phyloP scores from a whole-genome alignment of 1,139 yeast species.

The Eremothecium coryli region DNA sequence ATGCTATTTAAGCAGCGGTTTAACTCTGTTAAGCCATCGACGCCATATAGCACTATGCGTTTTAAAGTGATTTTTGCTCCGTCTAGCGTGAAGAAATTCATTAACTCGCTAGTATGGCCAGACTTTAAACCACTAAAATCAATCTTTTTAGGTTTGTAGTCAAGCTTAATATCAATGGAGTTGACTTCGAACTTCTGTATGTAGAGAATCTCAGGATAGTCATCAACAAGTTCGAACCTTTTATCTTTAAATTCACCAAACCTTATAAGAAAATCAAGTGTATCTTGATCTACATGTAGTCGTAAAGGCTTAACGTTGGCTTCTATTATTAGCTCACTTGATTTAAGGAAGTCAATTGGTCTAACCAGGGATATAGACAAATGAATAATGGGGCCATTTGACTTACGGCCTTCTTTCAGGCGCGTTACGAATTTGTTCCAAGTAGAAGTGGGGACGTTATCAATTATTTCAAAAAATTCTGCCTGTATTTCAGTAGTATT shows the following conservation, averaged over 20 bases:
- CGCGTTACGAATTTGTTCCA: slow-evolving; percentile 82
- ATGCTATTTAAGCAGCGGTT: slow-evolving; percentile 47
- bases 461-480: slow-evolving; percentile 54
- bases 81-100: slow-evolving; percentile 81
- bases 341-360: slow-evolving; percentile 55
- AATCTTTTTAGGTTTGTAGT: slow-evolving; percentile 84
- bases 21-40: slow-evolving; percentile 60
- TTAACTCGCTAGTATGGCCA: slow-evolving; percentile 77
- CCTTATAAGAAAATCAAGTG: slow-evolving; percentile 70
- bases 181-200: slow-evolving; percentile 60
- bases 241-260: slow-evolving; percentile 74
- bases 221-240: slow-evolving; percentile 51
- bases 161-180: slow-evolving; percentile 59
- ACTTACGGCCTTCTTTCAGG: slow-evolving; percentile 45
- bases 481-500: slow-evolving; percentile 40
- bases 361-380: slow-evolving; percentile 49
- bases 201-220: slow-evolving; percentile 50
- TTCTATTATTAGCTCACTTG: slow-evolving; percentile 57
- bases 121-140: slow-evolving; percentile 78
- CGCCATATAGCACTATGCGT: slow-evolving; percentile 59
- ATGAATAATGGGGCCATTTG: slow-evolving; percentile 54
- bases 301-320: slow-evolving; percentile 62
- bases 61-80: slow-evolving; percentile 66
- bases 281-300: slow-evolving; percentile 85
- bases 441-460: slow-evolving; percentile 77